Conservation (phyloP, 164 flowering plant species). For the Magnolia officinalis region DNA sequence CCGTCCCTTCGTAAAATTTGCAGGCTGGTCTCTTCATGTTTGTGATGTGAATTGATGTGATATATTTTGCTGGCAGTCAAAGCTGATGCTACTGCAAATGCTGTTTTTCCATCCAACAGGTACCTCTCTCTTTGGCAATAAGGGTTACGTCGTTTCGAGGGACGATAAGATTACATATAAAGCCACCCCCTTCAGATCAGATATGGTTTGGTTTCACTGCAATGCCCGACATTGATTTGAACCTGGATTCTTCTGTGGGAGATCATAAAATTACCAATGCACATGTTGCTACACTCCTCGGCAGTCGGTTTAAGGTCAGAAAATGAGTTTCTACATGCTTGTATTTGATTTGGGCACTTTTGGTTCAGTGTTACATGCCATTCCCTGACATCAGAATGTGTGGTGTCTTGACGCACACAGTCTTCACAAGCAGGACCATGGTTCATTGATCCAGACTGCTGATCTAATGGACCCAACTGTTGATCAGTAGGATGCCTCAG, state of each 20-base stretch:
- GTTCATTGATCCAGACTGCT: background rate
- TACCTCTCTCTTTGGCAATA: constrained; percentile 74
- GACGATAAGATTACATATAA: constrained; percentile 64
- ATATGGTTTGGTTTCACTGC: constrained; percentile 84
- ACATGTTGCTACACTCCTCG: constrained; percentile 61
- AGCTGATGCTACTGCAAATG: background rate
- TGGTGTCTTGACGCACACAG: background rate
- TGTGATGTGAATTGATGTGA: no score
- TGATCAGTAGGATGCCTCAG: background rate
- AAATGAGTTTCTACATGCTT: background rate
- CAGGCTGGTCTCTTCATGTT: no score
- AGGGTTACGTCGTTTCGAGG: constrained; percentile 73
- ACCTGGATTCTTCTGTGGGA: constrained; percentile 74
- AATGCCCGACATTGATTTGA: constrained; percentile 83
- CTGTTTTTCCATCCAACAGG: constrained; percentile 33
- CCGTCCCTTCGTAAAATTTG: no score
- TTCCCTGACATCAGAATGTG: background rate
- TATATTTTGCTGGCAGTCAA: no score
- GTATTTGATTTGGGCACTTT: background rate
- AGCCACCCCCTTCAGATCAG: constrained; percentile 97
- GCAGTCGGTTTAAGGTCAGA: constrained; percentile 73
- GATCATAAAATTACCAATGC: constrained; percentile 74
- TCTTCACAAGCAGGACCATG: background rate
- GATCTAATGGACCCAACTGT: background rate
- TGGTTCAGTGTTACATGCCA: background rate